These are phyloP conservation scores for Paralagenidium karlingii DNA, from an alignment of 352 stramenopile genomes.

Conservation along the genomic window DNA sequence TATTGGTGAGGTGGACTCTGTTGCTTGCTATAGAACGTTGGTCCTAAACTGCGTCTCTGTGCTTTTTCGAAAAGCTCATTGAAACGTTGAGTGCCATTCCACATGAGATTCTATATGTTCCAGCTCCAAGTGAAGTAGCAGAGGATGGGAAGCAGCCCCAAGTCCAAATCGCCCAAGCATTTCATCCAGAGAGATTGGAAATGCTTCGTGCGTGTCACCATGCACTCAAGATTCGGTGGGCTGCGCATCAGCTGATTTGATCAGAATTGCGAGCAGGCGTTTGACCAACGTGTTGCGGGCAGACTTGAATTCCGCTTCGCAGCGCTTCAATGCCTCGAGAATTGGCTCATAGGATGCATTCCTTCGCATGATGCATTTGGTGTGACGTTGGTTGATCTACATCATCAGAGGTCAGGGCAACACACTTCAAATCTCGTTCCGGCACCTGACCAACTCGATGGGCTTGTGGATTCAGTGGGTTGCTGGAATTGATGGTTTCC, in stretches of 20 bases:
- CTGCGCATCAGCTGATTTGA: no score
- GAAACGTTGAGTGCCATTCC: conserved; percentile 35
- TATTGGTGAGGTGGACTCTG: conserved; percentile 13
- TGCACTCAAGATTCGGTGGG: no score
- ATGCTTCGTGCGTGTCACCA: no score
- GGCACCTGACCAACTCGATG: not conserved
- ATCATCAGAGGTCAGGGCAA: conserved; percentile 13
- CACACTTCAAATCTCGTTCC: not conserved
- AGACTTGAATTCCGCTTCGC: conserved; percentile 20
- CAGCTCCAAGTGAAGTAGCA: no score
- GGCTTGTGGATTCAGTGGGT: conserved; percentile 7
- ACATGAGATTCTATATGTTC: conserved; percentile 29
- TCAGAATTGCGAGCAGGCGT: no score
- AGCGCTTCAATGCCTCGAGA: conserved; percentile 49
- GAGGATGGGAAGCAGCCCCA: no score
- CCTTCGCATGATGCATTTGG: conserved; percentile 28
- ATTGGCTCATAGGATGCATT: conserved; percentile 49
- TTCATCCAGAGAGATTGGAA: no score
- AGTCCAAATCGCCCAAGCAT: no score
- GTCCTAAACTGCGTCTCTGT: not conserved
- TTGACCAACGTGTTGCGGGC: no score
- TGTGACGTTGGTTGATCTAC: conserved; percentile 22
- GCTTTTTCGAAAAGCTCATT: conserved; percentile 15
- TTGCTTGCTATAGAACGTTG: not conserved
- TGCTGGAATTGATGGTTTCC: conserved; percentile 28